phyloP scores from a whole-genome alignment of 2,329 filamentous ascomycete species.

The Fusarium sp. region DNA sequence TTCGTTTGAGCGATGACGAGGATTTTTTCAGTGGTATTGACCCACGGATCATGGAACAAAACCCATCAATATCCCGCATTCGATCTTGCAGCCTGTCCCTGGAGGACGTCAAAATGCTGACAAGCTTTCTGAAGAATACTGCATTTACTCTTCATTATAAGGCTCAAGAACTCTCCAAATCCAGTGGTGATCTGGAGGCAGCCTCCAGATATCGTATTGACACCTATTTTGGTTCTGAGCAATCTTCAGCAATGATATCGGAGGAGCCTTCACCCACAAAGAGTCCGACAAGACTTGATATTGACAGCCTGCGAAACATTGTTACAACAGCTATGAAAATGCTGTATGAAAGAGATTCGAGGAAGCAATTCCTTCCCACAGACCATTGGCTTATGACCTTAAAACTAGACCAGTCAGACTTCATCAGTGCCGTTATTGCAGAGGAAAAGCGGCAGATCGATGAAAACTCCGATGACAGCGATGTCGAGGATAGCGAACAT shows the following conservation, averaged over 20 bases:
- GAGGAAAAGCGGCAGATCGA: conserved; percentile 86
- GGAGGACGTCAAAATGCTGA: conserved; percentile 77
- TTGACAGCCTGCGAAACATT: conserved; percentile 82
- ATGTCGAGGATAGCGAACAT: conserved; percentile 51
- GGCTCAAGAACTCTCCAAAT: conserved; percentile 68
- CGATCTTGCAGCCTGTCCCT: conserved; percentile 76
- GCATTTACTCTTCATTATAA: conserved; percentile 92
- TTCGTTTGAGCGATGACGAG: conserved; percentile 95
- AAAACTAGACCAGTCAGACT: conserved; percentile 88
- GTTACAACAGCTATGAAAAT: conserved; percentile 85
- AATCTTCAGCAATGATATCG: not conserved
- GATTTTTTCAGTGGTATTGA: conserved; percentile 81
- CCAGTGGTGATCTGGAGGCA: conserved; percentile 36
- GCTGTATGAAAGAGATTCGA: conserved; percentile 92
- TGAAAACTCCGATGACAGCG: conserved; percentile 53
- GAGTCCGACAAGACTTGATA: conserved; percentile 63
- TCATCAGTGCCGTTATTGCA: conserved; percentile 85
- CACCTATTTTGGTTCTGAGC: conserved; percentile 44
- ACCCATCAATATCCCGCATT: conserved; percentile 60
- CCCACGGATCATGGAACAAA: conserved; percentile 52
- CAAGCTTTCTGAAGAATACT: conserved; percentile 88
- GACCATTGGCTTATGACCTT: conserved; percentile 94
- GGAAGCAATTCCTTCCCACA: conserved; percentile 83
- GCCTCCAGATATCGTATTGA: conserved; percentile 45
- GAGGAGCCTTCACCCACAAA: not conserved